These are phyloP conservation scores for Ophiobolus disseminans DNA, from an alignment of 2,329 filamentous ascomycete species.

Conservation along the genomic window DNA sequence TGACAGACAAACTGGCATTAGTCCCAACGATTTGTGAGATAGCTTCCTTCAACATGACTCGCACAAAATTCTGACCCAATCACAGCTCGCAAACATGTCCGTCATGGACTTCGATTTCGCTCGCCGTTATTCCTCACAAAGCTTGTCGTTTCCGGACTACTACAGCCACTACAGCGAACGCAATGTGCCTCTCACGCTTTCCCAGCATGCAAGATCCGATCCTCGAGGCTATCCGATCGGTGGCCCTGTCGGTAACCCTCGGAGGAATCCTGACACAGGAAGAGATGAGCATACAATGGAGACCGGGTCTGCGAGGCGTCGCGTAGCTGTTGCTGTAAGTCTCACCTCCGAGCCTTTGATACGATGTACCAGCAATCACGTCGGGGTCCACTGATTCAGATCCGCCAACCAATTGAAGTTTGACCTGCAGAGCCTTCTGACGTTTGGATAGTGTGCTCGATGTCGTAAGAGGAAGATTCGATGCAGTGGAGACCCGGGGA, in stretches of 20 bases:
- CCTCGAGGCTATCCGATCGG: conserved; percentile 35
- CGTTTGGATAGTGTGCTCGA: conserved; percentile 90
- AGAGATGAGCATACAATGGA: conserved; percentile 42
- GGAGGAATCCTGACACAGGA: conserved; percentile 9
- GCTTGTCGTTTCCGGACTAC: conserved; percentile 19
- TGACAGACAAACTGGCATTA: neutral
- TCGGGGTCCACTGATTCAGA: neutral
- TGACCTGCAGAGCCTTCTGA: too few relatives aligned
- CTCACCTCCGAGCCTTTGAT: neutral
- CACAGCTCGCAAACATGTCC: conserved; percentile 12
- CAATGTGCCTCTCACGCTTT: conserved; percentile 24
- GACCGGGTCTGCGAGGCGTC: conserved; percentile 52
- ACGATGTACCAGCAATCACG: neutral
- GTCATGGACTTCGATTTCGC: conserved; percentile 20
- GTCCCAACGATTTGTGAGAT: neutral
- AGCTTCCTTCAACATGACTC: neutral
- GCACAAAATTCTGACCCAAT: neutral
- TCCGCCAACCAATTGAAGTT: too few relatives aligned
- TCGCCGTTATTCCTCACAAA: conserved; percentile 25
- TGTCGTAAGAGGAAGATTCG: conserved; percentile 95
- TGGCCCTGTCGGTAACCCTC: conserved; percentile 25
- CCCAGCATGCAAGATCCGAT: conserved; percentile 30
- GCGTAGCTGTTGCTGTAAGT: conserved; percentile 57
- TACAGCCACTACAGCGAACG: conserved; percentile 34
- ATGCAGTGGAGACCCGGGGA: conserved; percentile 84